Conservation (phyloP, 768 basidiomycete species). For the Leccinum aurantiacum region DNA sequence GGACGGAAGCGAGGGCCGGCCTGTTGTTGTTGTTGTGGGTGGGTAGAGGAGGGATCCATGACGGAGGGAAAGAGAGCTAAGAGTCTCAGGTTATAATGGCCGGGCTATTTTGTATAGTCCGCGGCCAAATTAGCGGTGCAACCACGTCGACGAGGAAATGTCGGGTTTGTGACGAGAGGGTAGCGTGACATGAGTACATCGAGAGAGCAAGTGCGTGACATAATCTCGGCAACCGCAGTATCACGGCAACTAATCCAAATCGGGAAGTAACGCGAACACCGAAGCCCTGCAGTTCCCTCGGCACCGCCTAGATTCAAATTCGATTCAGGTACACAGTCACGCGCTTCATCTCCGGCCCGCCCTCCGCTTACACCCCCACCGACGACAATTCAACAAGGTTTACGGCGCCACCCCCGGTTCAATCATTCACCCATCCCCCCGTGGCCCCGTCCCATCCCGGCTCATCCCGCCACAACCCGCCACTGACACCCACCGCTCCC, state of each 20-base stretch:
- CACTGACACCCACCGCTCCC: background rate
- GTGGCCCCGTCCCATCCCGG: conserved; percentile 10
- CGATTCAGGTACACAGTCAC: conserved; percentile 34
- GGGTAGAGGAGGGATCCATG: conserved; percentile 43
- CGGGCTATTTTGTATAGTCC: conserved; percentile 30
- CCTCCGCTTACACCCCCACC: conserved; percentile 19
- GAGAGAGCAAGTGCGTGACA: conserved; percentile 25
- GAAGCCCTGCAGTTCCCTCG: conserved; percentile 34
- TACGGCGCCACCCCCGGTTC: conserved; percentile 20
- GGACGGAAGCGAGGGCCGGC: conserved; percentile 53
- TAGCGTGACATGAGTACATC: conserved; percentile 26
- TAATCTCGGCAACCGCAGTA: conserved; percentile 35
- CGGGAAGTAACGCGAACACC: conserved; percentile 35
- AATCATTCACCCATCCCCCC: conserved; percentile 9
- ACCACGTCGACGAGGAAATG: conserved; percentile 38
- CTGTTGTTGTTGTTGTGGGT: conserved; percentile 4
- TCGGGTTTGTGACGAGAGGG: conserved; percentile 28
- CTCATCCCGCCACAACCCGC: conserved; percentile 6
- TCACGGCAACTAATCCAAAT: conserved; percentile 36
- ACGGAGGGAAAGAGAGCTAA: conserved; percentile 1
- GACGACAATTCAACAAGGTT: conserved; percentile 14
- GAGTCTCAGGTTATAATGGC: conserved; percentile 19
- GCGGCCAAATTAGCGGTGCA: conserved; percentile 33
- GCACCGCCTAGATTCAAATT: conserved; percentile 46
- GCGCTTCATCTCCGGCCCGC: conserved; percentile 19